Evolutionary conservation across 75 land plant species (phyloP).

Genomic region (Cryptomeria japonica): DNA sequence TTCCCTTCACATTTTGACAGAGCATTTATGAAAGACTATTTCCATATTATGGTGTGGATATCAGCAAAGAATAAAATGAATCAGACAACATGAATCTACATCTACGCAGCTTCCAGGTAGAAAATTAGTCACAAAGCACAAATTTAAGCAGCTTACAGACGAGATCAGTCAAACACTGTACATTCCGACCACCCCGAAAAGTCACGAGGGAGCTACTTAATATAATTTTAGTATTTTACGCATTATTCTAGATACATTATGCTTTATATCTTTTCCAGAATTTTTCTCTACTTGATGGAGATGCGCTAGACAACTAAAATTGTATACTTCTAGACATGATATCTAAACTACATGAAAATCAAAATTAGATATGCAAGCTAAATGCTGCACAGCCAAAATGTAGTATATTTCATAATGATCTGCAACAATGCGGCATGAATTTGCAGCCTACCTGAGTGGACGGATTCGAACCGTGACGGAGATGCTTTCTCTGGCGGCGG

Average conservation of each 20-base stretch:
- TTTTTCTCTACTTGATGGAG: neutral
- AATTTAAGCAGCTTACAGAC: neutral
- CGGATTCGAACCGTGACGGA: conserved; percentile 7
- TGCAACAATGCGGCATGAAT: neutral
- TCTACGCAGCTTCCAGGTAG: neutral
- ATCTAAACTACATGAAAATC: too few species aligned
- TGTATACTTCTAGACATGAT: too few species aligned
- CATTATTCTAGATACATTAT: neutral
- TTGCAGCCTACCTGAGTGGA: neutral
- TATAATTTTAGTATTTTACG: neutral
- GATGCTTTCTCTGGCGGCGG: neutral
- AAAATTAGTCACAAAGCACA: neutral
- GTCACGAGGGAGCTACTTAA: neutral
- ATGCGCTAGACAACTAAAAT: too few species aligned
- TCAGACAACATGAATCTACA: neutral
- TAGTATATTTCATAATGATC: neutral
- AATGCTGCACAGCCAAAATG: neutral
- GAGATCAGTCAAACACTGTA: neutral
- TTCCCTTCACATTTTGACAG: neutral
- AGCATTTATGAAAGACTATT: neutral
- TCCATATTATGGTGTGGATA: neutral
- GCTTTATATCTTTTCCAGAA: neutral
- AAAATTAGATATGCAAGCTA: neutral
- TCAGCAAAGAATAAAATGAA: neutral
- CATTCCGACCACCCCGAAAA: neutral